Conservation (phyloP, 2,329 filamentous ascomycete species). For the Aureobasidium sp. region DNA sequence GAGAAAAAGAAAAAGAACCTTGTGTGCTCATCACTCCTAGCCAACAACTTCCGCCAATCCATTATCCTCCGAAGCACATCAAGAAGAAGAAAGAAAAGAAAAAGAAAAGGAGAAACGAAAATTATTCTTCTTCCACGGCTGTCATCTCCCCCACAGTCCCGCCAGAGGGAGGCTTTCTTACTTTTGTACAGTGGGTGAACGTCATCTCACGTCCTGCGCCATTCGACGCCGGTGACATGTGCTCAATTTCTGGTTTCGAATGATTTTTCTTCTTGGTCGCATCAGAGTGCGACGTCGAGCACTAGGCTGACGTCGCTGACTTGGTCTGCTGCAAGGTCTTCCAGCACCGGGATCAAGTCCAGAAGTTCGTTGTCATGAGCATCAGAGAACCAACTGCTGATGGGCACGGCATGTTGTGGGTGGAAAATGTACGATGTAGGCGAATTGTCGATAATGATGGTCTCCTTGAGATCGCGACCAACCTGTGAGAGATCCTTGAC, state of each 20-base stretch:
- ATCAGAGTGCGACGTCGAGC: constrained; percentile 68
- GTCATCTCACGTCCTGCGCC: constrained; percentile 4
- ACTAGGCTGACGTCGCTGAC: constrained; percentile 96
- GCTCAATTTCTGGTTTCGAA: not conserved
- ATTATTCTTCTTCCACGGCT: constrained; percentile 10
- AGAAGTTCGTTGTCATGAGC: constrained; percentile 98
- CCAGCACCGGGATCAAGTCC: constrained; percentile 94
- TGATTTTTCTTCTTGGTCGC: not conserved
- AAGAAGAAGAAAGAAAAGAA: not conserved
- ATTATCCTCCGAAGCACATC: constrained; percentile 6
- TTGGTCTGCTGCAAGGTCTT: constrained; percentile 82
- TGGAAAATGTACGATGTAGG: constrained; percentile 99
- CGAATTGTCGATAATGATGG: constrained; percentile 99
- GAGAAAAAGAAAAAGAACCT: constrained; percentile 6
- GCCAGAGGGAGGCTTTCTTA: constrained; percentile 9
- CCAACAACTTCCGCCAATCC: constrained; percentile 13
- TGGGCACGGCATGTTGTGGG: constrained; percentile 95
- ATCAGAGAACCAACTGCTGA: constrained; percentile 99
- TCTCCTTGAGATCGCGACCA: constrained; percentile 89
- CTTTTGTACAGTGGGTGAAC: constrained; percentile 15
- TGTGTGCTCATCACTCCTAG: not conserved
- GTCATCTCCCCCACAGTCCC: constrained; percentile 15
- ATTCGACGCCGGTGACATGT: constrained; percentile 12
- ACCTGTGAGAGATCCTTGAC: constrained; percentile 98
- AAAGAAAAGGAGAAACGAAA: constrained; percentile 15